Base-by-base conservation (phyloP, 805 yeast species). In the Ogataea zsoltii region DNA sequence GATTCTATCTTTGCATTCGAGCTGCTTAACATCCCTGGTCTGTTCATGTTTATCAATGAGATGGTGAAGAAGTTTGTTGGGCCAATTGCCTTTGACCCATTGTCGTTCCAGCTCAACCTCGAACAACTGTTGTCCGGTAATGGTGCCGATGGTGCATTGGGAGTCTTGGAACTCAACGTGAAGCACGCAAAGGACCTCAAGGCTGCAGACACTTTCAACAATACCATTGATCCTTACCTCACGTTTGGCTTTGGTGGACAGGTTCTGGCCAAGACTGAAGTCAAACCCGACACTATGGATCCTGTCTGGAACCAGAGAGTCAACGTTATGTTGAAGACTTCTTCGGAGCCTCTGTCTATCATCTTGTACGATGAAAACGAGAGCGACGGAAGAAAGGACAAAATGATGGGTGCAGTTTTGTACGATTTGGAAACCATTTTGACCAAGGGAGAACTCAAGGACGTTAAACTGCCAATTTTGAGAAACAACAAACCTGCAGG, bases 141-240 rank as follows among this genome's bases (percentile, higher is more conserved):
- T 48, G 83, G 92, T 36, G 66, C 80, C 44, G 83, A 83, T 58
- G 80, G 92, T 30, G 85, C 98, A 6, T 75, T 89, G 55, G 99
- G 99, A 69, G 87, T 94, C 26, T 68, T 94, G 51, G 84, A 83
- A 35, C 65, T 94, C 34, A 79, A 76, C 23, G 72, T 85, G 31
- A 80, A 82, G 56, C 70, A 77, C 35, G 97, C 96, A 15, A 75
- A 71, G 51, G 79, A 77, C 37, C 71, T 94, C 57, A 80, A 76
- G 56, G 87, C 89, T 44, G 82, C 85, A 49, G 83, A 81, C 44
- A 71, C 85, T 33, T 58, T 78, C 54, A 90, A 88, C 51, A 85
- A 84, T 56, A 87, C 97, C 10, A 75, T 90, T 50, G 97, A 94
- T 63, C 99, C 99, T 10, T 95, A 89, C 67, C 73, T 91, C 49